Conservation (phyloP, 345 rosid genomes). For the Citrus sinensis region DNA sequence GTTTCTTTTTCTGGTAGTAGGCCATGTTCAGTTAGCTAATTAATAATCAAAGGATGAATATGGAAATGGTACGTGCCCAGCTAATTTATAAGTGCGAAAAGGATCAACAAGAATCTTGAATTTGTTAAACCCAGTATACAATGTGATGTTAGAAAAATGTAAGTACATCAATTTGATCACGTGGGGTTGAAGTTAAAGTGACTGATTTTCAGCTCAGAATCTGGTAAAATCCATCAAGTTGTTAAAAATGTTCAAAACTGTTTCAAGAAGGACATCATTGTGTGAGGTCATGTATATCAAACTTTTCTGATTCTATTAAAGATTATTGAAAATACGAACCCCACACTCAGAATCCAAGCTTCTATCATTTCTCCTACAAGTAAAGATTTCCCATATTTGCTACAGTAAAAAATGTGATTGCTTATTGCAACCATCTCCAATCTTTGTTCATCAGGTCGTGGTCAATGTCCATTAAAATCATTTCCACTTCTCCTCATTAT, state of each 20-base stretch:
- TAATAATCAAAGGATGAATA: not conserved
- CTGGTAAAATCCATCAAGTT: not conserved
- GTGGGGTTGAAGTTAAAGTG: not conserved
- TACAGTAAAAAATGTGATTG: too few relatives aligned
- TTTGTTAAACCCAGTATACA: not conserved
- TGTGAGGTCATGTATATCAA: not conserved
- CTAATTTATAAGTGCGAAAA: not conserved
- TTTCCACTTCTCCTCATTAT: too few relatives aligned
- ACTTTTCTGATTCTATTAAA: not conserved
- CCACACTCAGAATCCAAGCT: too few relatives aligned
- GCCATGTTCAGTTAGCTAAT: not conserved
- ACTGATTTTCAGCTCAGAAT: not conserved
- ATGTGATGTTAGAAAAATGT: not conserved
- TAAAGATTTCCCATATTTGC: too few relatives aligned
- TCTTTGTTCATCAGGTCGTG: too few relatives aligned
- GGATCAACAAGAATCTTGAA: not conserved
- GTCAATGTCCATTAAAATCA: too few relatives aligned
- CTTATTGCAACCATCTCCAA: too few relatives aligned
- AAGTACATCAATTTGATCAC: not conserved
- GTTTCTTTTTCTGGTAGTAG: not conserved
- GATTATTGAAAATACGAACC: not conserved
- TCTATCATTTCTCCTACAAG: too few relatives aligned
- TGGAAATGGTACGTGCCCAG: not conserved
- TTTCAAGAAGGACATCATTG: not conserved
- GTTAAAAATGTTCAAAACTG: not conserved